Conservation (phyloP, 139 green algal genomes). For the Tetradesmus lagerheimii region DNA sequence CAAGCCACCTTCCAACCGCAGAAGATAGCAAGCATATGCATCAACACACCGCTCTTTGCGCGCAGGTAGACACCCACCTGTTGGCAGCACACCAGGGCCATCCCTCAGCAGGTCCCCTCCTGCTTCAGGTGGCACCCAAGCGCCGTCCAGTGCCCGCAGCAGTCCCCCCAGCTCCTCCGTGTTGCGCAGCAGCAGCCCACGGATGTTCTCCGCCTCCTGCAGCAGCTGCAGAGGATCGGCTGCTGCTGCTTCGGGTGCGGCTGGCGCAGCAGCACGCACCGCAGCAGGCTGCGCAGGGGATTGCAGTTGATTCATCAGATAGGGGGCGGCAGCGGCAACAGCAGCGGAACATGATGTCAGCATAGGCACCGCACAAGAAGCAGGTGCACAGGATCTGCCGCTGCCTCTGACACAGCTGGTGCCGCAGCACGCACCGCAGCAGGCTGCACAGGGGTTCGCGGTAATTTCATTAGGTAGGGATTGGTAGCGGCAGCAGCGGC, state of each 20-base stretch:
- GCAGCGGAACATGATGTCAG: too few species aligned
- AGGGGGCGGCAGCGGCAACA: too few species aligned
- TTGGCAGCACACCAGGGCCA: constrained; percentile 95
- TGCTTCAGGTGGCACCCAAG: constrained; percentile 90
- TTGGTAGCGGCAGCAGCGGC: too few species aligned
- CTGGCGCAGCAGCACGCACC: neutral
- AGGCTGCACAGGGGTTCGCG: too few species aligned
- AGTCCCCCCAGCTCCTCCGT: constrained; percentile 81
- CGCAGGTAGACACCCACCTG: constrained; percentile 72
- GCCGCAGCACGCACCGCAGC: neutral
- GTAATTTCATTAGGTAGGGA: too few species aligned
- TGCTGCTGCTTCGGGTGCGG: neutral
- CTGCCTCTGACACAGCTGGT: neutral
- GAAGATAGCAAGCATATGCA: neutral
- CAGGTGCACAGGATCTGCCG: neutral
- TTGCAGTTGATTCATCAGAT: too few species aligned
- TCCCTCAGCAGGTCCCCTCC: constrained; percentile 97
- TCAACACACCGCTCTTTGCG: too few species aligned
- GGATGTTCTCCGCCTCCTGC: constrained; percentile 87
- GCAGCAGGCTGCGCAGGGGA: constrained; percentile 24
- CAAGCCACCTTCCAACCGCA: too few species aligned
- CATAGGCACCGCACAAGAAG: too few species aligned
- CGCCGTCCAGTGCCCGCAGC: constrained; percentile 83
- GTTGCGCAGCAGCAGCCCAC: constrained; percentile 84
- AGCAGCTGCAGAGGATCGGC: constrained; percentile 41